A percentile compares a stretch with the other conserved stretches of the same genome.
Conservation (phyloP, 83 land plant species). For the Thuja plicata region DNA sequence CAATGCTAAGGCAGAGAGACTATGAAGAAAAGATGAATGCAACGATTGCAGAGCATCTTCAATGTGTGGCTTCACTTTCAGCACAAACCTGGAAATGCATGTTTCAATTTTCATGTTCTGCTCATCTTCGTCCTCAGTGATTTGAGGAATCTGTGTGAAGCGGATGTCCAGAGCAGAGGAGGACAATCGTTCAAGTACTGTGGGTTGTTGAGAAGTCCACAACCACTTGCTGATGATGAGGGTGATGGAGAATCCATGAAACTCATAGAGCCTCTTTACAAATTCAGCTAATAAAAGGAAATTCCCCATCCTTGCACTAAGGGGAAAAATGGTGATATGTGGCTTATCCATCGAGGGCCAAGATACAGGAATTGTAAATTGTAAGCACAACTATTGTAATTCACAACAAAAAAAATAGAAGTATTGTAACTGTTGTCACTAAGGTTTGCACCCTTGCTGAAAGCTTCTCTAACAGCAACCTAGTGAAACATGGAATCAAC, state of each 20-base stretch:
- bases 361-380: too few relatives aligned
- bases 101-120: not conserved
- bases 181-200: not conserved
- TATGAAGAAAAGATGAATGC: too few relatives aligned
- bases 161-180: not conserved
- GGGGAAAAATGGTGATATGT: not conserved
- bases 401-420: too few relatives aligned
- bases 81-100: not conserved
- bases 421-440: too few relatives aligned
- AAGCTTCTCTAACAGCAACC: too few relatives aligned
- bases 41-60: not conserved
- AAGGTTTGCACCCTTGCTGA: too few relatives aligned
- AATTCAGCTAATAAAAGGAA: not conserved
- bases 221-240: not conserved
- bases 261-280: not conserved
- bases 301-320: not conserved
- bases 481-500: too few relatives aligned
- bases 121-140: constrained; percentile 1
- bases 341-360: not conserved
- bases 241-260: not conserved
- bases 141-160: not conserved
- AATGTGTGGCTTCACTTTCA: not conserved
- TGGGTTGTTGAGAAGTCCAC: constrained; percentile 13
- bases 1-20: too few relatives aligned
- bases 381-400: too few relatives aligned